These are phyloP conservation scores for Aciculoconidium aculeatum DNA, from an alignment of 805 yeast genomes.

Conservation along the genomic window DNA sequence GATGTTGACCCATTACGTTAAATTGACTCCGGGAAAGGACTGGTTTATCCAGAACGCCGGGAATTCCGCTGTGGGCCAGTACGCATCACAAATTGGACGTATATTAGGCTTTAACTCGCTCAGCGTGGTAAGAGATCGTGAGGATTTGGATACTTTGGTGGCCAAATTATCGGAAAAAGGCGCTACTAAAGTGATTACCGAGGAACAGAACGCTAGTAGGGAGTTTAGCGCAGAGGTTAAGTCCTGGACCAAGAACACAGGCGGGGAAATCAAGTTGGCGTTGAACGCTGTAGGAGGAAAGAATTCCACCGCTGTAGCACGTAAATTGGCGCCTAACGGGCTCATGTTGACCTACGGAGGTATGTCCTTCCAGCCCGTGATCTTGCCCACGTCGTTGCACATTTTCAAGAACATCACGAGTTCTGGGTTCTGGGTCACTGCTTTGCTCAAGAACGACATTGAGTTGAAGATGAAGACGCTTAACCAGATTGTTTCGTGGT, in stretches of 20 bases:
- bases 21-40: slow-evolving; percentile 57
- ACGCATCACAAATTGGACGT: slow-evolving; percentile 83
- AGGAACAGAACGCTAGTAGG: slow-evolving; percentile 69
- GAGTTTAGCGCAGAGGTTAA: slow-evolving; percentile 59
- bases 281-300: slow-evolving; percentile 93
- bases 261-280: slow-evolving; percentile 63
- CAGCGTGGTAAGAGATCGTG: slow-evolving; percentile 83
- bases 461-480: slow-evolving; percentile 33
- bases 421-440: slow-evolving; percentile 92
- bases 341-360: slow-evolving; percentile 91
- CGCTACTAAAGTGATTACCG: slow-evolving; percentile 87
- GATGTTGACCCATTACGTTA: slow-evolving; percentile 67
- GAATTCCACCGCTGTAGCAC: slow-evolving; percentile 72
- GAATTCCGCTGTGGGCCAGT: slow-evolving; percentile 89
- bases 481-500: slow-evolving; percentile 35
- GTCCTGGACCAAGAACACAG: slow-evolving; percentile 43
- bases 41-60: slow-evolving; percentile 98
- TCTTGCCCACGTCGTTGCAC: slow-evolving; percentile 81
- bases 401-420: slow-evolving; percentile 85
- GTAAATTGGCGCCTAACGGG: slow-evolving; percentile 73
- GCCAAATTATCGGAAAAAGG: slow-evolving; percentile 59
- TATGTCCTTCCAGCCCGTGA: slow-evolving; percentile 93
- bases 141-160: slow-evolving; percentile 56
- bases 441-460: slow-evolving; percentile 28
- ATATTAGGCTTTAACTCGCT: slow-evolving; percentile 76